Conservation (phyloP, 371 early-diverging fungal genomes). For the Haplosporangium sp. region DNA sequence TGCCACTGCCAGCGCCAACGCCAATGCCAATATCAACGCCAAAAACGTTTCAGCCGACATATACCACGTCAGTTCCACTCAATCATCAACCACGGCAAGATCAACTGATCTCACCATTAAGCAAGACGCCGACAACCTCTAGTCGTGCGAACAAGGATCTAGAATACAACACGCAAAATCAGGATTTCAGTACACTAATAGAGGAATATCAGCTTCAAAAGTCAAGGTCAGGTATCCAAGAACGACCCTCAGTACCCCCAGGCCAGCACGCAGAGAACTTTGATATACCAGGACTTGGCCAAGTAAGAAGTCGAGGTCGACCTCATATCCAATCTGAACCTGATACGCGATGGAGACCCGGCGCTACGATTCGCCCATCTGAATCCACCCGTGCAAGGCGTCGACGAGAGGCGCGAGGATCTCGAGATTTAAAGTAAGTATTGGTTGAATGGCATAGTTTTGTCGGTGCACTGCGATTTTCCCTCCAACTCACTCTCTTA, state of each 20-base stretch:
- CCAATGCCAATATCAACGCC: no score
- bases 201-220: constrained; percentile 33
- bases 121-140: constrained; percentile 14
- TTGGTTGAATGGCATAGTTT: no score
- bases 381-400: background rate
- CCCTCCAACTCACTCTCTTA: no score
- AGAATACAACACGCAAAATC: no score
- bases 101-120: no score
- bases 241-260: background rate
- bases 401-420: background rate
- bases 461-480: no score
- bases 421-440: background rate
- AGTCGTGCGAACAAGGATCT: no score
- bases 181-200: constrained; percentile 19
- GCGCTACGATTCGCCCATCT: background rate
- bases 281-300: constrained; percentile 41
- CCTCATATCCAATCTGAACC: background rate
- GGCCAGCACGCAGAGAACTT: background rate
- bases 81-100: no score
- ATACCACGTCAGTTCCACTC: no score
- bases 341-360: background rate
- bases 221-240: constrained; percentile 12
- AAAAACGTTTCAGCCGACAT: no score
- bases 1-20: background rate
- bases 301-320: background rate